A percentile compares a stretch with the other conserved stretches of the same genome.
These are phyloP conservation scores for Termitomyces sp. DNA, from an alignment of 768 basidiomycete genomes.

Conservation along the genomic window DNA sequence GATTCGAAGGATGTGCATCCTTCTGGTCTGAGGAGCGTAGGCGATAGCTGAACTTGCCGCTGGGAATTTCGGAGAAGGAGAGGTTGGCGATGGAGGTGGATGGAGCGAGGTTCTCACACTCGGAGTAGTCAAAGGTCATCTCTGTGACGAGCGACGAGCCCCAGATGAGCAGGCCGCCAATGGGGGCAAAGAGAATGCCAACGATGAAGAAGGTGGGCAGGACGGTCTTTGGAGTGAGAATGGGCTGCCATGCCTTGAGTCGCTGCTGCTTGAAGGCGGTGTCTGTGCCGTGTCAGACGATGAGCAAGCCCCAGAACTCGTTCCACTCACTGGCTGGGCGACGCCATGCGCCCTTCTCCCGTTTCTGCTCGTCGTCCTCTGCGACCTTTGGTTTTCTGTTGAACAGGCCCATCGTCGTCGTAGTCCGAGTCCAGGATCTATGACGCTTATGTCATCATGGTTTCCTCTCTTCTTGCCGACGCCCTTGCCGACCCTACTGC, in stretches of 20 bases:
- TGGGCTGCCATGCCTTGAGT: conserved; percentile 99
- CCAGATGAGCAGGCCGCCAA: conserved; percentile 94
- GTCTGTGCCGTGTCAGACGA: conserved; percentile 42
- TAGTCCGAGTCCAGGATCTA: conserved; percentile 9
- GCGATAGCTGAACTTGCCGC: conserved; percentile 61
- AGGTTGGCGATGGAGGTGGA: conserved; percentile 30
- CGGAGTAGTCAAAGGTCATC: conserved; percentile 93
- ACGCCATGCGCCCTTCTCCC: conserved; percentile 83
- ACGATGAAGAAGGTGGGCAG: conserved; percentile 95
- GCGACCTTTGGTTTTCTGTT: conserved; percentile 26
- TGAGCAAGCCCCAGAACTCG: conserved; percentile 14
- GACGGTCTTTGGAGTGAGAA: conserved; percentile 96
- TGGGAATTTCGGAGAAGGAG: conserved; percentile 50
- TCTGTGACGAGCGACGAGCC: conserved; percentile 79
- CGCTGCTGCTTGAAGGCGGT: conserved; percentile 99
- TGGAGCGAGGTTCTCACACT: conserved; percentile 69
- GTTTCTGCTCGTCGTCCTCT: conserved; percentile 49
- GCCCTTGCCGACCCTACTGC: conserved; percentile 45
- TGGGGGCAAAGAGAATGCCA: conserved; percentile 92
- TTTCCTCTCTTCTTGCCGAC: conserved; percentile 43
- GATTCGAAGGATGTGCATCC: conserved; percentile 47
- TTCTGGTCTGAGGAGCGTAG: conserved; percentile 54
- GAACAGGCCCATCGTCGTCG: conserved; percentile 44
- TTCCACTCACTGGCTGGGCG: conserved; percentile 71
- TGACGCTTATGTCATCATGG: conserved; percentile 38